Evolutionary conservation across 768 basidiomycete species (phyloP), one percentile per base, ranked within the genome.

Genomic region (Lactifluus pinguis): DNA sequence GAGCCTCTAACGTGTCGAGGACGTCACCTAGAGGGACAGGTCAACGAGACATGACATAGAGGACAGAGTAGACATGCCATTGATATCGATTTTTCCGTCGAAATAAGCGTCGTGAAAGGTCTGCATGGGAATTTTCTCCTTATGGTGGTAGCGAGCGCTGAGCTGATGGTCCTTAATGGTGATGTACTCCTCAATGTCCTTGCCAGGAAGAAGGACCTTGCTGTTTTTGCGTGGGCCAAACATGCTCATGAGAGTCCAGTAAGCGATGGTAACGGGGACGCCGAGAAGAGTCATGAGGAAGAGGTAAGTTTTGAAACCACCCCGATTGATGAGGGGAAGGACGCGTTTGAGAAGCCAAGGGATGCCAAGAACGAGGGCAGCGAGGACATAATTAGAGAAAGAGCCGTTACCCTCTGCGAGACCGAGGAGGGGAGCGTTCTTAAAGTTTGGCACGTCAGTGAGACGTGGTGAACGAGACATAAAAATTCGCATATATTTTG

Each of bases 91-190:
- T 76, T 98, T 98, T 52, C 87, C 87, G 53, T 95, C 93, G 72
- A 99, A 98, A 76, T 88, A 98, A 64, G 92, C 91, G 77, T 99
- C 97, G 71, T 98, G 87, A 80, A 97, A 95, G 66, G 89, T 76
- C 75, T 99, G 95, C 87, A 97, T 95, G 54, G 94, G 94, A 60
- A 99, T 98, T 75, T 97, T 98, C 67, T 85, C 82, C 74, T 86
- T 89, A 65, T 85, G 87, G 36, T 82, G 74, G 76, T 95, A 98
- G 61, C 83, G 77, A 34, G 79, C 78, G 77, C 84, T 89, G 71
- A 98, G 80, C 61, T 85, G 87, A 0, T 76, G 73, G 76, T 95
- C 92, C 62, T 91, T 86, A 76, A 98, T 87, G 49, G 85, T 87
- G 69, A 98, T 89, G 72, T 98, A 99, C 66, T 89, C 82, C 67